Evolutionary conservation across 2,329 filamentous ascomycete species (phyloP).

Genomic region (Trichoderma aggressivum): DNA sequence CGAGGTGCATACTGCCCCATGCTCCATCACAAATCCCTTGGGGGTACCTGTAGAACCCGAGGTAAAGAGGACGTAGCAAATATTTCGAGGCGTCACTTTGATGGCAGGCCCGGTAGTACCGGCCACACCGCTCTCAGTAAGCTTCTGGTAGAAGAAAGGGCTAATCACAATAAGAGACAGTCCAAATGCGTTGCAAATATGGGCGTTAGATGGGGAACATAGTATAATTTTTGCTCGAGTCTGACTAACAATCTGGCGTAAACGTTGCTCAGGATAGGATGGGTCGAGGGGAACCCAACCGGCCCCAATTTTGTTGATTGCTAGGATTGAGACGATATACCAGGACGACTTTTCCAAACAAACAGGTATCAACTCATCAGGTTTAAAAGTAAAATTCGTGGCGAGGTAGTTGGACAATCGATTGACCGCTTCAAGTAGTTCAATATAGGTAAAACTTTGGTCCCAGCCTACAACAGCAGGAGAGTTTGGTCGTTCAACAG

Average conservation of each 20-base stretch:
- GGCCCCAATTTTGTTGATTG: conserved; percentile 22
- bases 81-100: not conserved
- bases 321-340: conserved; percentile 21
- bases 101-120: not conserved
- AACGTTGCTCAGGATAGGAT: conserved; percentile 18
- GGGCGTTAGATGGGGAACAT: conserved; percentile 16
- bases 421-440: conserved; percentile 4
- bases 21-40: conserved; percentile 13
- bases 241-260: conserved; percentile 12
- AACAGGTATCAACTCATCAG: conserved; percentile 22
- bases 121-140: not conserved
- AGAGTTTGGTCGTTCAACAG: not conserved
- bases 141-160: not conserved
- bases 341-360: conserved; percentile 31
- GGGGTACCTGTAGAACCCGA: conserved; percentile 13
- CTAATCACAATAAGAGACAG: conserved; percentile 14
- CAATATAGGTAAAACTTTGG: conserved; percentile 2
- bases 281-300: conserved; percentile 23
- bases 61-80: conserved; percentile 11
- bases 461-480: conserved; percentile 21
- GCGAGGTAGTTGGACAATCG: conserved; percentile 1
- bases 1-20: not conserved
- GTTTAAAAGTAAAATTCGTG: not conserved
- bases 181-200: conserved; percentile 23
- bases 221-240: conserved; percentile 13